Evolutionary conservation across 108 stramenopile species (phyloP).

Genomic region (Nitzschia putrida): DNA sequence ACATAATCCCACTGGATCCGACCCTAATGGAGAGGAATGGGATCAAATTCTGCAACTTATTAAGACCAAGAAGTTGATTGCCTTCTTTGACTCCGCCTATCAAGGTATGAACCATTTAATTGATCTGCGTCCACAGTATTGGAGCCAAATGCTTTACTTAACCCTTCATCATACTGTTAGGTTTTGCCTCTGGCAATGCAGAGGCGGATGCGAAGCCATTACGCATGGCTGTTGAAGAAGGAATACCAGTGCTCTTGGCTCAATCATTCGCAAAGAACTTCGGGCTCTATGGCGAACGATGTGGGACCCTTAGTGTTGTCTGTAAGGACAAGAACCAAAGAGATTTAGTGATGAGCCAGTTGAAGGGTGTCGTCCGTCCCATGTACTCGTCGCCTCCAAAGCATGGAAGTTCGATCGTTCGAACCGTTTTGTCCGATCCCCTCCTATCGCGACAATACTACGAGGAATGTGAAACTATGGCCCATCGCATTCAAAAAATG

Average conservation of each 20-base stretch:
- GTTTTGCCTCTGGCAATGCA: conserved; percentile 96
- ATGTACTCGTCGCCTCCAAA: conserved; percentile 97
- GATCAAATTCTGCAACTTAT: conserved; percentile 69
- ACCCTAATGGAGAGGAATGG: conserved; percentile 95
- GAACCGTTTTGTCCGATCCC: conserved; percentile 84
- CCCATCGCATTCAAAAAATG: conserved; percentile 90
- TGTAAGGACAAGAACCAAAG: conserved; percentile 78
- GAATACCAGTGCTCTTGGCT: conserved; percentile 86
- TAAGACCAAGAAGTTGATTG: conserved; percentile 71
- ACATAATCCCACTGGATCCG: conserved; percentile 97
- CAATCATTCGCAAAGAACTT: conserved; percentile 99
- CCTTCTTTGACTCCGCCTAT: conserved; percentile 97
- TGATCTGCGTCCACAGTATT: background rate
- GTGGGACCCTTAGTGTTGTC: conserved; percentile 91
- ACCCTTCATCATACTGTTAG: conserved; percentile 25
- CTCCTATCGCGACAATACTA: conserved; percentile 79
- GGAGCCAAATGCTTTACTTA: background rate
- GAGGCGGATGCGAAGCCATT: conserved; percentile 90
- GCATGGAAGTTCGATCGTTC: conserved; percentile 93
- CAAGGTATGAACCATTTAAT: conserved; percentile 43
- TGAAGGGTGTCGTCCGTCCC: conserved; percentile 92
- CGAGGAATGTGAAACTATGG: conserved; percentile 91
- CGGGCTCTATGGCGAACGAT: conserved; percentile 97
- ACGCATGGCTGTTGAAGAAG: conserved; percentile 86
- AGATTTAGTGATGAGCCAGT: conserved; percentile 84